phyloP scores from a whole-genome alignment of 208 protist species.

The Wallacemonas sp. region DNA sequence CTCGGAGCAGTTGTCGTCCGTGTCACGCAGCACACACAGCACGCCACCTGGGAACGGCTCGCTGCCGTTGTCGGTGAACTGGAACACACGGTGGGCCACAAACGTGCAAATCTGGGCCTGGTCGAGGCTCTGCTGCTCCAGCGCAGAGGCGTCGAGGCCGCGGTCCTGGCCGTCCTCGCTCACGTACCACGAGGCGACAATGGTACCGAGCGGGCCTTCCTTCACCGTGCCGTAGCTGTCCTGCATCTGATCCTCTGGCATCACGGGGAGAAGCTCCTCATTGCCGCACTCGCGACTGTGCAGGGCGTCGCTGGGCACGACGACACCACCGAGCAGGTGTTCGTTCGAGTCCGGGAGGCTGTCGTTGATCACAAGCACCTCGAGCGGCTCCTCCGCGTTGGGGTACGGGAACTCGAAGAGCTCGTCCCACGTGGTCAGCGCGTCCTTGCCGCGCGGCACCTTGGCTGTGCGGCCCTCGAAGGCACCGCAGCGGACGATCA shows the following conservation, averaged over 20 bases:
- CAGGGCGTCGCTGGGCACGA: constrained; percentile 67
- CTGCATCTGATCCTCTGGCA: constrained; percentile 63
- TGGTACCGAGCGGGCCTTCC: constrained; percentile 71
- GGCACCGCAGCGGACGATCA: constrained; percentile 85
- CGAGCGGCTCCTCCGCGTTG: constrained; percentile 71
- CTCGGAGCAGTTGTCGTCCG: constrained; percentile 88
- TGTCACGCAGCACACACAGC: constrained; percentile 86
- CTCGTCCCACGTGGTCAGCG: constrained; percentile 81
- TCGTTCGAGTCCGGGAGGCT: constrained; percentile 51
- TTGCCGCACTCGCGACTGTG: constrained; percentile 68
- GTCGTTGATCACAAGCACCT: constrained; percentile 85
- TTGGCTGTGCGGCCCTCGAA: constrained; percentile 90
- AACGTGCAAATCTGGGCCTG: constrained; percentile 73
- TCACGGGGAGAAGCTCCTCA: constrained; percentile 76
- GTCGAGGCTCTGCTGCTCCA: constrained; percentile 68
- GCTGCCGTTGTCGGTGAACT: constrained; percentile 88
- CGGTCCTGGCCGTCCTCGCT: constrained; percentile 56
- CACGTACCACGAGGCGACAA: constrained; percentile 87
- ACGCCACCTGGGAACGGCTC: constrained; percentile 69
- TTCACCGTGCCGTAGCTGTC: constrained; percentile 48
- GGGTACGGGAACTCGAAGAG: constrained; percentile 90
- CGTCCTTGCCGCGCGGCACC: constrained; percentile 67
- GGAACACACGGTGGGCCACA: constrained; percentile 83
- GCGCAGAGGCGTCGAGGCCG: constrained; percentile 44
- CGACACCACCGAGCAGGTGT: constrained; percentile 68